Evolutionary conservation across 176 grass and related monocot species (phyloP).

Genomic region (Zoysia japonica): DNA sequence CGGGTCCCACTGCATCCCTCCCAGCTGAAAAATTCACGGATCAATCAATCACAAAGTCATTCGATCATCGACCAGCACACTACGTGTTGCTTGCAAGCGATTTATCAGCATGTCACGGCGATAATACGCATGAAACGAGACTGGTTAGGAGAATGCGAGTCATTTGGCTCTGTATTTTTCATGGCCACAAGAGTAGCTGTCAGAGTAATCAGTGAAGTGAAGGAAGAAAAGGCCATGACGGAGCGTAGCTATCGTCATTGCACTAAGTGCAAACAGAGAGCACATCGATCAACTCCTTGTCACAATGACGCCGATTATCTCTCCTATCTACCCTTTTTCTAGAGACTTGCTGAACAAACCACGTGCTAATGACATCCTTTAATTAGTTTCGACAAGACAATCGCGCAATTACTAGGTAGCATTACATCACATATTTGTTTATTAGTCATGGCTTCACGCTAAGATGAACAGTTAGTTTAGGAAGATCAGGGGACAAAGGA

Average conservation of each 20-base stretch:
- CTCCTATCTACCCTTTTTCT: slow-evolving; percentile 23
- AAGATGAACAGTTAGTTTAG: background rate
- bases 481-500: background rate
- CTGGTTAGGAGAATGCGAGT: background rate
- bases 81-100: background rate
- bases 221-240: slow-evolving; percentile 15
- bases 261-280: slow-evolving; percentile 30
- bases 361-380: background rate
- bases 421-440: background rate
- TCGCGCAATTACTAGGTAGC: background rate
- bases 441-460: background rate
- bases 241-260: slow-evolving; percentile 34
- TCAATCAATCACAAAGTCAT: background rate
- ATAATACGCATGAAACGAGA: background rate
- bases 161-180: slow-evolving; percentile 8
- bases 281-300: slow-evolving; percentile 20
- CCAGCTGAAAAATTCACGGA: slow-evolving; percentile 37
- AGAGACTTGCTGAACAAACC: slow-evolving; percentile 6
- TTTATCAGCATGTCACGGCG: background rate
- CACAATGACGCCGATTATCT: slow-evolving; percentile 20
- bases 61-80: background rate
- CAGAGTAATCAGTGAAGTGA: slow-evolving; percentile 42
- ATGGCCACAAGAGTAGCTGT: slow-evolving; percentile 42
- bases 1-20: slow-evolving; percentile 61
- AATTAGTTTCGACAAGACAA: background rate